These are phyloP conservation scores for Tulasnella calospora DNA, from an alignment of 768 basidiomycete species.

Conservation along the genomic window DNA sequence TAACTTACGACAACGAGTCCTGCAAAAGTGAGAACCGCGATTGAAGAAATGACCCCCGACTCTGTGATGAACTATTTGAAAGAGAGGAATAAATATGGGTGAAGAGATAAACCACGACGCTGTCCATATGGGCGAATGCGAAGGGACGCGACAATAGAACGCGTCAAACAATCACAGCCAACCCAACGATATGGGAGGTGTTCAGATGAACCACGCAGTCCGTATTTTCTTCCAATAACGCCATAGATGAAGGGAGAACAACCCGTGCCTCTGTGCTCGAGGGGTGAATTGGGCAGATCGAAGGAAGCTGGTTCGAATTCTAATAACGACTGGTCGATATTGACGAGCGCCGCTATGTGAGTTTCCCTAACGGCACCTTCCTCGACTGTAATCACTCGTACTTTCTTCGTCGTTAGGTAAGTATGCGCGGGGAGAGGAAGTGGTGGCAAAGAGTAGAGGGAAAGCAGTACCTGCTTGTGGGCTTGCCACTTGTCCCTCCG, in stretches of 20 bases:
- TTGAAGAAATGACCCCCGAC: slow-evolving; percentile 19
- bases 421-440: no score
- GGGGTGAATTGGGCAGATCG: not conserved
- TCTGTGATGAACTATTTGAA: slow-evolving; percentile 21
- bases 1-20: slow-evolving; percentile 14
- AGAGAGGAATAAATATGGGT: not conserved
- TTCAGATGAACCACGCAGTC: slow-evolving; percentile 4
- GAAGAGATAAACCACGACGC: not conserved
- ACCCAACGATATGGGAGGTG: slow-evolving; percentile 22
- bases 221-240: not conserved
- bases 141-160: not conserved
- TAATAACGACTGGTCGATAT: not conserved
- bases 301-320: not conserved
- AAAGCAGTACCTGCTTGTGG: no score
- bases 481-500: no score
- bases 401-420: no score
- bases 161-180: slow-evolving; percentile 10
- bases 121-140: not conserved
- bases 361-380: no score
- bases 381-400: no score
- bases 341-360: not conserved
- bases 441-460: no score
- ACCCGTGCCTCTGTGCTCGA: not conserved
- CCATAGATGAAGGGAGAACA: not conserved
- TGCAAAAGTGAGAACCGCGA: slow-evolving; percentile 21